Evolutionary conservation across 1,284 basidiomycete species (phyloP).

Genomic region (Apiotrichum gracile): DNA sequence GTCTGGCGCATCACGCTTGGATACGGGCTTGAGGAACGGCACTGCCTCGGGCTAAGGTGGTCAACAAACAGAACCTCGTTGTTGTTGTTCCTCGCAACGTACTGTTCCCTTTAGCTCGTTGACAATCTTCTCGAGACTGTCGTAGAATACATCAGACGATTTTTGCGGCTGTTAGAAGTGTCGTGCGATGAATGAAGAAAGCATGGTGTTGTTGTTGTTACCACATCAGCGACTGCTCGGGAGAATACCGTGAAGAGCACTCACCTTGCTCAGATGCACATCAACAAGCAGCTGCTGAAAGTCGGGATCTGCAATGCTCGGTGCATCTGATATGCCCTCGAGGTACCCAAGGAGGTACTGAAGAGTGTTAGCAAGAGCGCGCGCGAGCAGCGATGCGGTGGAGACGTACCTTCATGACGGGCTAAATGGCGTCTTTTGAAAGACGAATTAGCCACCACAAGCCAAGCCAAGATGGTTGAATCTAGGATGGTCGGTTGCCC

Average conservation of each 20-base stretch:
- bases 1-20: constrained; percentile 78
- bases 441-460: constrained; percentile 6
- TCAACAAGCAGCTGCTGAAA: constrained; percentile 47
- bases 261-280: constrained; percentile 46
- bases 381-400: too few relatives aligned
- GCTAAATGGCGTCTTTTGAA: background rate
- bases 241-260: constrained; percentile 13
- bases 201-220: background rate
- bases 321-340: constrained; percentile 42
- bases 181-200: background rate
- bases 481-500: background rate
- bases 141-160: constrained; percentile 81
- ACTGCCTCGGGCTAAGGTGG: constrained; percentile 67
- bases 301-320: constrained; percentile 41
- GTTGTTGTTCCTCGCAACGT: constrained; percentile 31
- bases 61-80: background rate
- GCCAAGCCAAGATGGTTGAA: background rate
- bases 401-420: constrained; percentile 42
- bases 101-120: constrained; percentile 75
- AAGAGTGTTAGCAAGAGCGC: too few relatives aligned
- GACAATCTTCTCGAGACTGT: constrained; percentile 79
- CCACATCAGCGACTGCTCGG: background rate
- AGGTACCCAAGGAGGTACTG: constrained; percentile 49
- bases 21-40: constrained; percentile 82
- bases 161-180: constrained; percentile 49